A percentile compares a stretch with the other conserved stretches of the same genome.
Conservation (phyloP, 495 filamentous ascomycete genomes). For the Tirmania nivea region DNA sequence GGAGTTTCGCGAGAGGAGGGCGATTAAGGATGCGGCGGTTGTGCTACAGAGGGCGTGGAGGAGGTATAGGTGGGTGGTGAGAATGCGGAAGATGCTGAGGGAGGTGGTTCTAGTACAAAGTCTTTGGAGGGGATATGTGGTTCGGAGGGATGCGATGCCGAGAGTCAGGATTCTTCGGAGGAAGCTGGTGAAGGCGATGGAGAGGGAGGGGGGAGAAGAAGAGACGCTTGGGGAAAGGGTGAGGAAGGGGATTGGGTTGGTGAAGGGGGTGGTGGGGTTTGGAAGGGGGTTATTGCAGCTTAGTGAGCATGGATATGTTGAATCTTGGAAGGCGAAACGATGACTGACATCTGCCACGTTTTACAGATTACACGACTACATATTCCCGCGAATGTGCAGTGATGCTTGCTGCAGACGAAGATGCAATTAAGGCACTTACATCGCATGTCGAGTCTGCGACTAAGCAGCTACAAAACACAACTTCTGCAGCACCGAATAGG, state of each 20-base stretch:
- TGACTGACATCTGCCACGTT: conserved; percentile 1
- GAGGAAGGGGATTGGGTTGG: conserved; percentile 6
- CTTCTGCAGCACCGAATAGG: conserved; percentile 4
- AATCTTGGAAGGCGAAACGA: neutral
- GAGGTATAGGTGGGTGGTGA: conserved; percentile 12
- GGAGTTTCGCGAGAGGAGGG: conserved; percentile 1
- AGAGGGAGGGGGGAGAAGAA: conserved; percentile 1
- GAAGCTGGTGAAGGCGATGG: conserved; percentile 6
- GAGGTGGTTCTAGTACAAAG: conserved; percentile 15
- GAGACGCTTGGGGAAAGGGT: conserved; percentile 8
- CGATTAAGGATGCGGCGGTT: conserved; percentile 7
- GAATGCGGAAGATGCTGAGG: conserved; percentile 9
- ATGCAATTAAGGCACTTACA: conserved; percentile 6
- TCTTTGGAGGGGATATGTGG: conserved; percentile 23
- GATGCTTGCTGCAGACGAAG: conserved; percentile 9
- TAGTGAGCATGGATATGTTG: conserved; percentile 5
- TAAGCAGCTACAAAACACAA: conserved; percentile 8
- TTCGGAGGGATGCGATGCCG: conserved; percentile 7
- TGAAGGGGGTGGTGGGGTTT: conserved; percentile 11
- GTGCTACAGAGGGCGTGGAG: conserved; percentile 25
- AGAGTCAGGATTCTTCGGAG: conserved; percentile 13
- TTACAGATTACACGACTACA: conserved; percentile 9
- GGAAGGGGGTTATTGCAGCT: conserved; percentile 12
- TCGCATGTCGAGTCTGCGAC: conserved; percentile 3
- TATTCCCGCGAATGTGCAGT: conserved; percentile 12